Percentiles rank a stretch among this genome's conserved stretches.
Conservation (phyloP, 192 early-diverging fungal species). For the Backusella parvicylindrica region DNA sequence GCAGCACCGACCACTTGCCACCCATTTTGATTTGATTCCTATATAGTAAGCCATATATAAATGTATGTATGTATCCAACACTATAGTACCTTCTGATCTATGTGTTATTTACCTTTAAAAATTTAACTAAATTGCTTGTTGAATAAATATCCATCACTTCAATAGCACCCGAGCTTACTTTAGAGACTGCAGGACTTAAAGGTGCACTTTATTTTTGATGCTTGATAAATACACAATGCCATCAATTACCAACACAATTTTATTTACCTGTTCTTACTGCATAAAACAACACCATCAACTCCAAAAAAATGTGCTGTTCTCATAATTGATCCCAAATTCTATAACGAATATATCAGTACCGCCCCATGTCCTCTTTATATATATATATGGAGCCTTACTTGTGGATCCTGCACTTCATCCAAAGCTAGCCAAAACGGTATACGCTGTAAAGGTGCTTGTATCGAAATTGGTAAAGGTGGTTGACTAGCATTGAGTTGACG, state of each 20-base stretch:
- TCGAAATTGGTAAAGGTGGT: neutral
- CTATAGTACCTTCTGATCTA: constrained; percentile 28
- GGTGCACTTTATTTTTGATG: constrained; percentile 49
- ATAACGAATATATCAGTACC: neutral
- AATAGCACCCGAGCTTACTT: constrained; percentile 66
- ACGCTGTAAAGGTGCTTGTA: neutral
- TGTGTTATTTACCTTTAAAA: constrained; percentile 44
- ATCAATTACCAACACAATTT: too few relatives aligned
- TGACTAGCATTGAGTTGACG: constrained; percentile 7
- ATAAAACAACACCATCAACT: constrained; percentile 63
- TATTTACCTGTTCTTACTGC: constrained; percentile 42
- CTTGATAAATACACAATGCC: neutral
- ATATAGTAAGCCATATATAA: neutral
- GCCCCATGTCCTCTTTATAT: neutral
- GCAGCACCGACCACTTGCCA: constrained; percentile 52
- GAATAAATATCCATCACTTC: constrained; percentile 62
- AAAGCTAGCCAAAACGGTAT: constrained; percentile 51
- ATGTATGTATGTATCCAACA: neutral
- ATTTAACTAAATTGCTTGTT: constrained; percentile 48
- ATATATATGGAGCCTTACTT: constrained; percentile 17
- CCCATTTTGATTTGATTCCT: constrained; percentile 41
- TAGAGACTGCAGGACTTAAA: constrained; percentile 56
- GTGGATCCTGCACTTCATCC: constrained; percentile 54
- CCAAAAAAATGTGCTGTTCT: constrained; percentile 62
- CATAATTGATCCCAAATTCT: constrained; percentile 73